Conservation (phyloP, 768 basidiomycete species). For the Postia placenta region DNA sequence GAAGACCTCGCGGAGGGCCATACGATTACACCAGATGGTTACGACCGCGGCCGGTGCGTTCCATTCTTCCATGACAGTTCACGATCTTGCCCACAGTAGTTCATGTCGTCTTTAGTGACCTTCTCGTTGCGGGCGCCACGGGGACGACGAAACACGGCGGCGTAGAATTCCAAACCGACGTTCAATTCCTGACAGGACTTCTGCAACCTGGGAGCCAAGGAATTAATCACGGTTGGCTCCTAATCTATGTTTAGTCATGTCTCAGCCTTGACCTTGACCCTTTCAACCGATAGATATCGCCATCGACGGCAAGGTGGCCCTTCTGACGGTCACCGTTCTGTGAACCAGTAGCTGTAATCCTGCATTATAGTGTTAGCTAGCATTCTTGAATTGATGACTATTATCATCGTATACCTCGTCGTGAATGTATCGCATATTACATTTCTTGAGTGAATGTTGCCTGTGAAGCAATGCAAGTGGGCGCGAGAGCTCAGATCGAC, state of each 20-base stretch:
- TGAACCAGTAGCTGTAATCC: too few species aligned
- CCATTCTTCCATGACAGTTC: not conserved
- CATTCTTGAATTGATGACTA: too few species aligned
- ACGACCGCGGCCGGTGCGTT: constrained; percentile 39
- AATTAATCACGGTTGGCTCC: constrained; percentile 40
- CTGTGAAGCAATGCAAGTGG: too few species aligned
- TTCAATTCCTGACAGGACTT: constrained; percentile 44
- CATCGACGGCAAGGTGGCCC: constrained; percentile 47
- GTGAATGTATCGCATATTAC: too few species aligned
- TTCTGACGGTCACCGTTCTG: constrained; percentile 39
- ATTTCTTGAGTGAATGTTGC: too few species aligned
- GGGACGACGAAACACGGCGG: constrained; percentile 35
- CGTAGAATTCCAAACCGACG: constrained; percentile 40
- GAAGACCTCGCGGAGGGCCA: constrained; percentile 33
- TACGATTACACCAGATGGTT: constrained; percentile 40
- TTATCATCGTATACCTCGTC: too few species aligned
- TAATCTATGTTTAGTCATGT: not conserved
- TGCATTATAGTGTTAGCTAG: too few species aligned
- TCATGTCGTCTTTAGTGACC: constrained; percentile 22
- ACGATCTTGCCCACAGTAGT: not conserved
- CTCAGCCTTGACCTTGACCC: not conserved
- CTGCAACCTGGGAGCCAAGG: constrained; percentile 45
- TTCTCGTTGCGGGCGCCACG: constrained; percentile 31
- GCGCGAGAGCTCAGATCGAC: too few species aligned
- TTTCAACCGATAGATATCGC: constrained; percentile 40